Evolutionary conservation across 768 basidiomycete species (phyloP).

Genomic region (Hygrocybe coccinea): DNA sequence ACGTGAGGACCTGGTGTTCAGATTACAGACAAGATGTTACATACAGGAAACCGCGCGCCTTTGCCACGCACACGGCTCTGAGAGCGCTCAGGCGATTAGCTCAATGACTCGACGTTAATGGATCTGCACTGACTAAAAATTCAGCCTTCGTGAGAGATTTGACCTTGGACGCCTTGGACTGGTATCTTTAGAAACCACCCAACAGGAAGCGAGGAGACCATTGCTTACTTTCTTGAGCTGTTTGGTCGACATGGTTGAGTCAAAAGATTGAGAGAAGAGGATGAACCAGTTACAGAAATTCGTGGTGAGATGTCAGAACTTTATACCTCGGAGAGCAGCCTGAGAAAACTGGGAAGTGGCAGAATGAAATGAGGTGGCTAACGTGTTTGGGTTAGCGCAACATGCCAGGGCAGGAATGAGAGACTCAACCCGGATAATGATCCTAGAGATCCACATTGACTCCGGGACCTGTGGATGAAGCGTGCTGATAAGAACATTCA

Average conservation of each 20-base stretch:
- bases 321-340: too few species aligned
- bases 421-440: too few species aligned
- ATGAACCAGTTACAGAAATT: not conserved
- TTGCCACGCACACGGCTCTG: not conserved
- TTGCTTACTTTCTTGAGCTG: not conserved
- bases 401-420: too few species aligned
- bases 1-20: not conserved
- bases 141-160: not conserved
- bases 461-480: too few species aligned
- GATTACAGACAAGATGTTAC: not conserved
- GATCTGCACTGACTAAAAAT: not conserved
- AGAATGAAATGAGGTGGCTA: too few species aligned
- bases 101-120: not conserved
- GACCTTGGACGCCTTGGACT: not conserved
- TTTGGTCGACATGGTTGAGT: not conserved
- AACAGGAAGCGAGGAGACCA: not conserved
- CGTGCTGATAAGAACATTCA: too few species aligned
- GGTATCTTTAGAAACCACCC: not conserved
- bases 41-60: not conserved
- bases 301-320: too few species aligned
- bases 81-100: not conserved
- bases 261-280: not conserved
- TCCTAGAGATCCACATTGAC: too few species aligned
- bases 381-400: too few species aligned
- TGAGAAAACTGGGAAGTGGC: too few species aligned